phyloP scores from a whole-genome alignment of 2,329 filamentous ascomycete species.

The Penicillium fuscoglaucum region DNA sequence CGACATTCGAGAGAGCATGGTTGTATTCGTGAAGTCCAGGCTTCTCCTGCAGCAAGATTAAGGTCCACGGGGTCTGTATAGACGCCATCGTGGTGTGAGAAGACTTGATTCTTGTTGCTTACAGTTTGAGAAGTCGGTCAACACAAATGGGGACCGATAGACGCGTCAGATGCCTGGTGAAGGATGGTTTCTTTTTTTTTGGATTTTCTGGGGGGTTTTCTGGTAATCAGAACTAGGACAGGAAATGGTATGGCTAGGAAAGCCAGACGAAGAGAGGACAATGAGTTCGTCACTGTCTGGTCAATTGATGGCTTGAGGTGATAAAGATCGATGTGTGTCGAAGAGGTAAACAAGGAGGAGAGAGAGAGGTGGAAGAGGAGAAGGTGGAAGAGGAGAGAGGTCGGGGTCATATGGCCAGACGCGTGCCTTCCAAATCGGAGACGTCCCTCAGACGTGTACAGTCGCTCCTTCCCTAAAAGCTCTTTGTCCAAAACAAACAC shows the following conservation, averaged over 20 bases:
- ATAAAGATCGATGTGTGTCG: neutral
- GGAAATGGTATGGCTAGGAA: neutral
- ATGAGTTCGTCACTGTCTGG: neutral
- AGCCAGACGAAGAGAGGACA: neutral
- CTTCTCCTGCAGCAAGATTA: slow-evolving; percentile 6
- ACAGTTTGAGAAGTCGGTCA: neutral
- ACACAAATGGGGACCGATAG: neutral
- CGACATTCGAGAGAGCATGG: slow-evolving; percentile 7
- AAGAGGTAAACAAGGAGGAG: neutral
- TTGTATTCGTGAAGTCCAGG: slow-evolving; percentile 13
- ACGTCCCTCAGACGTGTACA: neutral
- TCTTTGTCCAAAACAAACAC: neutral
- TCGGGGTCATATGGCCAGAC: neutral
- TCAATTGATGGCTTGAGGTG: neutral
- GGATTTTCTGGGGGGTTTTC: neutral
- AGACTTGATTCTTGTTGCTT: neutral
- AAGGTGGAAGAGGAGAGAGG: neutral
- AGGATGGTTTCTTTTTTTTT: too few relatives aligned
- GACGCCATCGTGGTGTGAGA: slow-evolving; percentile 3
- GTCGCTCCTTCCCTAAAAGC: neutral
- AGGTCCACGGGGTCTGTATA: slow-evolving; percentile 2
- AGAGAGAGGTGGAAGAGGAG: neutral
- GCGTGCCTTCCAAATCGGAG: neutral
- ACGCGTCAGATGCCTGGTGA: neutral
- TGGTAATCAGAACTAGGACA: neutral